Evolutionary conservation across 495 filamentous ascomycete genomes (phyloP).

Genomic region (Astrocystis sublimbata): DNA sequence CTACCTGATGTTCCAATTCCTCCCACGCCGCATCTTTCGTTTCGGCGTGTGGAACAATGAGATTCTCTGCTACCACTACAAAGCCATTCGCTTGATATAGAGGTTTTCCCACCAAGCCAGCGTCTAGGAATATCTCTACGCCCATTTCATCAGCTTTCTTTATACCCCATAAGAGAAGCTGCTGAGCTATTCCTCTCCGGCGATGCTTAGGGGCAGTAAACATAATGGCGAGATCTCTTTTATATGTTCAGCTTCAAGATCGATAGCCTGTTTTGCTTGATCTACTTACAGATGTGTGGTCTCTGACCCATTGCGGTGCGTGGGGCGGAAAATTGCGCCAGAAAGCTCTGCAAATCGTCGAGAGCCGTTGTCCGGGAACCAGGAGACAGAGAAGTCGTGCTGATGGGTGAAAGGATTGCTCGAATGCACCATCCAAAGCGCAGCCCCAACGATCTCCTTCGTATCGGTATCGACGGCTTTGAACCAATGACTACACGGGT

Average conservation of each 20-base stretch:
- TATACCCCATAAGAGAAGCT: slow-evolving; percentile 41
- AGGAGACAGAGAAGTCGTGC: slow-evolving; percentile 26
- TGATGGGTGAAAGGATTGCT: slow-evolving; percentile 34
- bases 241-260: neutral
- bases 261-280: neutral
- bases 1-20: neutral
- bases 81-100: slow-evolving; percentile 42
- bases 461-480: slow-evolving; percentile 40
- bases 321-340: slow-evolving; percentile 23
- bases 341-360: slow-evolving; percentile 30
- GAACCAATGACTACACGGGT: slow-evolving; percentile 31
- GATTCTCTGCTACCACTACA: slow-evolving; percentile 23
- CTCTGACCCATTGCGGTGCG: slow-evolving; percentile 28
- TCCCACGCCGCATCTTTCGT: neutral
- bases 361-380: slow-evolving; percentile 37
- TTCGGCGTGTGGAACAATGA: slow-evolving; percentile 1
- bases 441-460: slow-evolving; percentile 33
- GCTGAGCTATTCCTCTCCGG: slow-evolving; percentile 32
- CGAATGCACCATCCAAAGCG: slow-evolving; percentile 36
- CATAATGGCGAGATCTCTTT: slow-evolving; percentile 31
- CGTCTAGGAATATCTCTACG: slow-evolving; percentile 38
- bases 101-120: slow-evolving; percentile 27
- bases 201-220: slow-evolving; percentile 37
- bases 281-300: slow-evolving; percentile 31
- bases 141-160: slow-evolving; percentile 38